Percentiles rank a stretch among this genome's conserved stretches.
These are phyloP conservation scores for Nicotiana tabacum DNA, from an alignment of 257 asterid genomes.

Conservation along the genomic window DNA sequence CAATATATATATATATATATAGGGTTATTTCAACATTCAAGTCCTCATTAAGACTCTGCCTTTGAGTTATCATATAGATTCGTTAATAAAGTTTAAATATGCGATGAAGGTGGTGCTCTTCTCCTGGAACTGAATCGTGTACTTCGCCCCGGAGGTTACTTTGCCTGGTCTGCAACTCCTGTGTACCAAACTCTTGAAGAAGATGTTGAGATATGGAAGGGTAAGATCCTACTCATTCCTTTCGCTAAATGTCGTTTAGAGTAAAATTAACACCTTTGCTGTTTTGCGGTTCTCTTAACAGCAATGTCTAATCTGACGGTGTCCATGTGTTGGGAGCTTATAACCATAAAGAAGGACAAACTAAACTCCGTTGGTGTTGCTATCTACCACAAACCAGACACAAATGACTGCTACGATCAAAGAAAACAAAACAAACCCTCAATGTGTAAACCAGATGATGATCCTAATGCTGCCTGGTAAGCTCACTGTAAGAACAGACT, in stretches of 20 bases:
- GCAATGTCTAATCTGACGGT: slow-evolving; percentile 76
- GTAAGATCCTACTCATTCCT: slow-evolving; percentile 23
- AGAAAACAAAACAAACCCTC: slow-evolving; percentile 56
- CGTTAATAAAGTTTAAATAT: background rate
- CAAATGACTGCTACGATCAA: slow-evolving; percentile 72
- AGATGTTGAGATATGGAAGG: slow-evolving; percentile 74
- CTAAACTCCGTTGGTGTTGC: slow-evolving; percentile 66
- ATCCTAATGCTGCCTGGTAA: slow-evolving; percentile 89
- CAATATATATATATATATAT: background rate
- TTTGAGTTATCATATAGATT: background rate
- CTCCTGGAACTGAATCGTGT: slow-evolving; percentile 81
- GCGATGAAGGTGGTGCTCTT: slow-evolving; percentile 72
- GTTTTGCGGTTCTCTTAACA: slow-evolving; percentile 10
- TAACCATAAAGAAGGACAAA: slow-evolving; percentile 64
- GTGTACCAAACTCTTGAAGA: slow-evolving; percentile 82
- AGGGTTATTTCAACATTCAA: background rate
- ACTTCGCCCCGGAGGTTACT: slow-evolving; percentile 87
- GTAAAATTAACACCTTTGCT: background rate
- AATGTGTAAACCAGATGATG: slow-evolving; percentile 66
- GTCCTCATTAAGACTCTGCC: background rate
- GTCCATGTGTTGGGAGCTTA: slow-evolving; percentile 90
- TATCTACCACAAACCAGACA: slow-evolving; percentile 66
- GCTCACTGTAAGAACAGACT: slow-evolving; percentile 5
- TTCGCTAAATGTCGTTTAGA: background rate
- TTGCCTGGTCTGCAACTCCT: slow-evolving; percentile 92